Evolutionary conservation across 805 yeast species (phyloP).

Genomic region (Danielia reshetovae): DNA sequence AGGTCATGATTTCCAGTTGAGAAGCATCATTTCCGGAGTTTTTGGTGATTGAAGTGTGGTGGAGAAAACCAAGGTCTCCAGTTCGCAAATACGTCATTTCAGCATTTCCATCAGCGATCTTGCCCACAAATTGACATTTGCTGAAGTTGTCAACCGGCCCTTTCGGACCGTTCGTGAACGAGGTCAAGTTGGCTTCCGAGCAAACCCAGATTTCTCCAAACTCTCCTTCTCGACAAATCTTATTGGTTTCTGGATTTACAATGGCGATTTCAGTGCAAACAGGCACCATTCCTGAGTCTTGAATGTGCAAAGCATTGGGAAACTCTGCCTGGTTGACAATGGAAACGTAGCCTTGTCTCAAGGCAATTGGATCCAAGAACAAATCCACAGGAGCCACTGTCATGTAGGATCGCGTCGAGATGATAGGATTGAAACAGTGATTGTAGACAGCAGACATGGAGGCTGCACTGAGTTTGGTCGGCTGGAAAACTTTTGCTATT

Average conservation of each 20-base stretch:
- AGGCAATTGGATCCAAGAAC: constrained; percentile 80
- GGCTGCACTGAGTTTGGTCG: constrained; percentile 60
- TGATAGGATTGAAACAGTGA: constrained; percentile 76
- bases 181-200: constrained; percentile 74
- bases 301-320: constrained; percentile 69
- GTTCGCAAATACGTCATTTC: constrained; percentile 73
- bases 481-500: constrained; percentile 58
- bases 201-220: constrained; percentile 97
- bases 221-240: constrained; percentile 82
- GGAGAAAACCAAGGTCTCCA: constrained; percentile 92
- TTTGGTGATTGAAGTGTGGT: constrained; percentile 54
- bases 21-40: constrained; percentile 21
- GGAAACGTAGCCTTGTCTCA: constrained; percentile 84
- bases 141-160: constrained; percentile 51
- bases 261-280: constrained; percentile 91
- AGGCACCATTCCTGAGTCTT: constrained; percentile 95
- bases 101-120: constrained; percentile 59
- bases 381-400: constrained; percentile 84
- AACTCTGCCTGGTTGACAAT: constrained; percentile 70
- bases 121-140: constrained; percentile 54
- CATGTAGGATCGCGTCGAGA: constrained; percentile 81
- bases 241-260: constrained; percentile 88
- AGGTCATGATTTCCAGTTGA: constrained; percentile 25
- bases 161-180: constrained; percentile 53
- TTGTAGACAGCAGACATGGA: constrained; percentile 75